phyloP scores from a whole-genome alignment of 2,329 filamentous ascomycete species.

The Aspergillus calidoustus region DNA sequence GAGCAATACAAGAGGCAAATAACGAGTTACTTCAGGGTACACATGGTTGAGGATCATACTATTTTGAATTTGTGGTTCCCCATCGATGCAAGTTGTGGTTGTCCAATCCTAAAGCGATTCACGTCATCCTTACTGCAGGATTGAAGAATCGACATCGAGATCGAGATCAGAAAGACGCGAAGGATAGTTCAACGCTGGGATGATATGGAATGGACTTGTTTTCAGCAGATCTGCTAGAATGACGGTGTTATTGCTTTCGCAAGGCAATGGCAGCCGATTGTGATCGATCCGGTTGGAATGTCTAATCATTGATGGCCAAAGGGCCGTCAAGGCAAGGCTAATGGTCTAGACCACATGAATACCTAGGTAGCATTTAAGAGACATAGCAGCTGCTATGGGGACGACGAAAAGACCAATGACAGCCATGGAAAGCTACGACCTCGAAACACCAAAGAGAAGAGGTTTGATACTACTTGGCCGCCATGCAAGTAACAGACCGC shows the following conservation, averaged over 20 bases:
- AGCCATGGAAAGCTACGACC: no score
- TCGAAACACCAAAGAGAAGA: no score
- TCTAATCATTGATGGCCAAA: no score
- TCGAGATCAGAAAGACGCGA: background rate
- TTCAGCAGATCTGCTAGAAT: background rate
- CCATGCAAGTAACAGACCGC: no score
- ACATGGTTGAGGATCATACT: background rate
- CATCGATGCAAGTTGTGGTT: background rate
- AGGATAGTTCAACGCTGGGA: background rate
- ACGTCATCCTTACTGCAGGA: conserved; percentile 6
- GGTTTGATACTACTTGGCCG: no score
- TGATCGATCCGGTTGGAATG: background rate
- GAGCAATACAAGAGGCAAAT: background rate
- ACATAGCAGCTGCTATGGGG: no score
- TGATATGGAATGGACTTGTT: background rate
- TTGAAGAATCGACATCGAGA: background rate
- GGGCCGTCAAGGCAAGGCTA: background rate
- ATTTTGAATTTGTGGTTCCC: background rate
- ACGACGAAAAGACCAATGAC: no score
- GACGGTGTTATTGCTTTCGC: background rate
- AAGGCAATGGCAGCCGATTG: background rate
- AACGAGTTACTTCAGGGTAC: background rate
- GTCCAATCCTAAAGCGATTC: background rate
- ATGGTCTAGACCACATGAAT: background rate
- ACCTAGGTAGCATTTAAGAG: no score